Evolutionary conservation across 2,329 filamentous ascomycete genomes (phyloP), one percentile per base, ranked within the genome.

Genomic region (Magnaporthiopsis incrustans): DNA sequence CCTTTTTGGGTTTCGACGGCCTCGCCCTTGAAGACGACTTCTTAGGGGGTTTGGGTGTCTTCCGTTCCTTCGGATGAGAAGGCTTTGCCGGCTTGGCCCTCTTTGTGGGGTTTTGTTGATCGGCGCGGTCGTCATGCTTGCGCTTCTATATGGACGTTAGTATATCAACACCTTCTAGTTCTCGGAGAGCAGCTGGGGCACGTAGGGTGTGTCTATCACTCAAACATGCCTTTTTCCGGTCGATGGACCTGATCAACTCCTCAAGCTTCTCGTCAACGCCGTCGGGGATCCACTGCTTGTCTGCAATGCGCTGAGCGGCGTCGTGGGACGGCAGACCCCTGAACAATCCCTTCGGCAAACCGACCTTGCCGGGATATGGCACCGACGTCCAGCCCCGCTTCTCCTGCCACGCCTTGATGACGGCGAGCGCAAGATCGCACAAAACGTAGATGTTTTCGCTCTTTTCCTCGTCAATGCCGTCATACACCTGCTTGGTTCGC

Each of bases 361-460:
- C 88, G 65, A 95, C 84, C 76, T 96, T 96, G 58, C 85, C 87
- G 0, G 92, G 86, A 74, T 89, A 96, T 1, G 90, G 89, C 72
- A 95, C 90, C 72, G 98, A 89, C 57, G 85, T 88, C 89, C 94
- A 97, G 57, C 88, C 89, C 72, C 90, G 91, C 69, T 88, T 84
- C 67, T 97, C 92, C 73, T 95, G 91, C 81, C 90, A 99, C 69
- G 89, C 88, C 60, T 91, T 86, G 65, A 97, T 89, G 15, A 94
- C 83, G 3, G 88, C 85, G 75, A 95, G 91, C 0, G 93, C 87
- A 12, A 99, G 83, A 74, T 99, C 95, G 62, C 91, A 93, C 53
- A 99, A 77, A 7, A 93, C 87, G 73, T 97, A 96, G 0, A 99
- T 81, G 67, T 88, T 87, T 65, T 92, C 86, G 69, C 89, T 91